Base-by-base conservation (phyloP, 306 rosid species). In the Sicyos baderoa region DNA sequence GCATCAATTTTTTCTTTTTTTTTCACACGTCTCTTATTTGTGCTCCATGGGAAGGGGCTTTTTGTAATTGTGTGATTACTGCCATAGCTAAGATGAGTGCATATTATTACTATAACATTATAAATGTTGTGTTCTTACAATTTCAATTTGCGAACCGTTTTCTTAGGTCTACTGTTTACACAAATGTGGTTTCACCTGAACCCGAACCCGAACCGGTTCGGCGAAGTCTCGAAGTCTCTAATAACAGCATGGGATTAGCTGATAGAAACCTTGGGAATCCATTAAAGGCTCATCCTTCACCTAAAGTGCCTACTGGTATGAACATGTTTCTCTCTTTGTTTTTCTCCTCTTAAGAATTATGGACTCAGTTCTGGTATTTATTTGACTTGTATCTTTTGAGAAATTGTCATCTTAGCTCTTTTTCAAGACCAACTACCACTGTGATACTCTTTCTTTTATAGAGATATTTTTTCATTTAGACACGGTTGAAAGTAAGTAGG, bases 251-350 rank as follows among this genome's bases (percentile, higher is more conserved):
- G 13, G 78, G 82, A 67, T 78, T 37, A 14, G 49, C 74, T 32
- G 89, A 86, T 64, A 23, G 84, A 29, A 75, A 65, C 68, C 78
- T 82, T 55, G 82, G 84, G 72, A 84, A 80, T 75, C 85, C 83
- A 71, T 75, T 85, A 62, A 89, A 84, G 79, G 75, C 76, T 77
- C 85, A 81, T 45, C 96, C 95, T 63, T 96, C 93, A 1, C 98
- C 95, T 21, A 86, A 84, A 80, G 87, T 84, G 23, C 98, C 98
- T 40, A 65, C 83, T 82, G 96, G 98, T 89, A 85, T 53, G 61
- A 40, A 65, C 18, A 44, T 65, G 4, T 45, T 18, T 65, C 37
- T 56, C 11, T 16, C 78, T 63, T 68, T 47, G 58, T 74, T n/a
- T n/a, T n/a, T n/a, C 54, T 42, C 22, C 23, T 53, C 6, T 16